Evolutionary conservation across 1,284 basidiomycete genomes (phyloP).

Genomic region (Heterobasidion irregulare): DNA sequence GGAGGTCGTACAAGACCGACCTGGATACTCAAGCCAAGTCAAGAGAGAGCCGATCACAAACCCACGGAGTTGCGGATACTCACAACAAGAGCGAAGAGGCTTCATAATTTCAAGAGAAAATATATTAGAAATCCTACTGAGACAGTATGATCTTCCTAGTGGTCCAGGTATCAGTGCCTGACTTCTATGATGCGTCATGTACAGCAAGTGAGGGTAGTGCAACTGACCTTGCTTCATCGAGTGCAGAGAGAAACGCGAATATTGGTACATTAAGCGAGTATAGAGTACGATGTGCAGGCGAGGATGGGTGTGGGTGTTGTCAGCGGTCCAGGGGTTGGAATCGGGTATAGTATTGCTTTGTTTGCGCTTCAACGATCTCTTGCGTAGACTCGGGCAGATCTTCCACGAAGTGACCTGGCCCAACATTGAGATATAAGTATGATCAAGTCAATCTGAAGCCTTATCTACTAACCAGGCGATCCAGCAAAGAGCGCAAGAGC

Average conservation of each 20-base stretch:
- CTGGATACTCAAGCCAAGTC: no score
- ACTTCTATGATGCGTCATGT: not conserved
- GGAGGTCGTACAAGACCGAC: no score
- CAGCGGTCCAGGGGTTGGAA: conserved; percentile 29
- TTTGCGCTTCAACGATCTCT: conserved; percentile 48
- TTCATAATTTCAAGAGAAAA: no score
- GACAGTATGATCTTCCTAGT: not conserved
- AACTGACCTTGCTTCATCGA: not conserved
- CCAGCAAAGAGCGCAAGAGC: conserved; percentile 83
- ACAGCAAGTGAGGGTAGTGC: not conserved
- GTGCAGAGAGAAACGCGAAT: not conserved
- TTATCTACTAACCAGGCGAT: conserved; percentile 65
- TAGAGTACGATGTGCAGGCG: not conserved
- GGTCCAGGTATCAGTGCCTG: not conserved
- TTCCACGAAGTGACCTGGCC: conserved; percentile 66
- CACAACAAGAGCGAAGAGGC: no score
- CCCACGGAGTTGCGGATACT: no score
- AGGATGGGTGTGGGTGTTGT: not conserved
- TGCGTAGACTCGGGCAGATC: conserved; percentile 80
- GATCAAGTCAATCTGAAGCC: not conserved
- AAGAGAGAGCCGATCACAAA: no score
- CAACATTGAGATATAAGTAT: not conserved
- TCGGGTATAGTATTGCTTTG: conserved; percentile 66
- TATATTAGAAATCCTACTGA: no score
- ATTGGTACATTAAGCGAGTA: not conserved